A percentile compares a stretch with the other conserved stretches of the same genome.
phyloP scores from a whole-genome alignment of 805 yeast genomes.

The Starmerella stigmatis region DNA sequence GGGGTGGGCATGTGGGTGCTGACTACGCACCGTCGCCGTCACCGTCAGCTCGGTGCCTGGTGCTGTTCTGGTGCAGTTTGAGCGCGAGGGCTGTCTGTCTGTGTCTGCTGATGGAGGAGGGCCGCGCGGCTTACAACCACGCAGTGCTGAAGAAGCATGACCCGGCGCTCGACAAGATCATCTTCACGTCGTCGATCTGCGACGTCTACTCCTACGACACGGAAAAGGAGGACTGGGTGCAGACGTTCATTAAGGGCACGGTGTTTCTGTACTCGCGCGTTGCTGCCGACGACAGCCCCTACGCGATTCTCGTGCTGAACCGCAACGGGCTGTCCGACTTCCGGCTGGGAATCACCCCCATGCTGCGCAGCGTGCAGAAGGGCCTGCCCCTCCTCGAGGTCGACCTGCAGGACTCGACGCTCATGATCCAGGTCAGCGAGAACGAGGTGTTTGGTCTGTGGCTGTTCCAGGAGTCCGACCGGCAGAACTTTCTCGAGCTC shows the following conservation, averaged over 20 bases:
- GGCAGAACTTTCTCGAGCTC: constrained; percentile 25
- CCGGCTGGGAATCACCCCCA: constrained; percentile 30
- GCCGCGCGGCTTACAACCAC: constrained; percentile 26
- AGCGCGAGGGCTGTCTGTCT: no score
- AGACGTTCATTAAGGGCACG: constrained; percentile 33
- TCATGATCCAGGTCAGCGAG: constrained; percentile 30
- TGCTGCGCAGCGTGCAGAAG: constrained; percentile 15
- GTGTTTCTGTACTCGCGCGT: constrained; percentile 33
- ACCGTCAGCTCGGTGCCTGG: no score
- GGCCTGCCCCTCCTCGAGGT: constrained; percentile 28
- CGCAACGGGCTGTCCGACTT: constrained; percentile 30
- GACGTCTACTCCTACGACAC: constrained; percentile 33
- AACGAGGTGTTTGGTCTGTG: constrained; percentile 33
- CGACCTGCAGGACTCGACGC: constrained; percentile 29
- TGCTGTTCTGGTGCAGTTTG: no score
- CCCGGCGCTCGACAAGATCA: constrained; percentile 29
- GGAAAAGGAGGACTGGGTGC: constrained; percentile 32
- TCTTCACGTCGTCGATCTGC: constrained; percentile 34
- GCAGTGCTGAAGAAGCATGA: constrained; percentile 32
- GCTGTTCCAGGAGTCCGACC: constrained; percentile 31
- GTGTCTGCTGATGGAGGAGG: constrained; percentile 4
- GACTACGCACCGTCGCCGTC: background rate
- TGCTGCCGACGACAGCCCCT: constrained; percentile 28
- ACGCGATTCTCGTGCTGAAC: constrained; percentile 32
- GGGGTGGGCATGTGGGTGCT: no score